Evolutionary conservation across 2,329 filamentous ascomycete genomes (phyloP).

Genomic region (Setomelanomma holmii): DNA sequence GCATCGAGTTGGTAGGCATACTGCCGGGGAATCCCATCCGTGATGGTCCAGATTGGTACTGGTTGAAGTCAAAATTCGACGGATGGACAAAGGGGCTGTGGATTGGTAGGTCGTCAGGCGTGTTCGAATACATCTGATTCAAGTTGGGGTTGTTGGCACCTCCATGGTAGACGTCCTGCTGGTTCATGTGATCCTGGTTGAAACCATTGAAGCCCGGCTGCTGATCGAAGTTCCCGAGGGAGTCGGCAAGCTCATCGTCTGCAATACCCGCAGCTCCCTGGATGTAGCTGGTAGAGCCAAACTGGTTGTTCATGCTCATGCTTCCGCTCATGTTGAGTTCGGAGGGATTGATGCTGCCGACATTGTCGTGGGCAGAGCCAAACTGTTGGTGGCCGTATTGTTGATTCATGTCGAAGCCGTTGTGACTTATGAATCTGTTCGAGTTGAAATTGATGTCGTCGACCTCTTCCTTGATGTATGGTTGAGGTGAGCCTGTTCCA

Average conservation of each 20-base stretch:
- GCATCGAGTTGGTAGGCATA: slow-evolving; percentile 43
- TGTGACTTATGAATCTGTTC: slow-evolving; percentile 57
- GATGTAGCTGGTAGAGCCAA: slow-evolving; percentile 72
- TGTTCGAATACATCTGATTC: slow-evolving; percentile 81
- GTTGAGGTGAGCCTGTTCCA: slow-evolving; percentile 61
- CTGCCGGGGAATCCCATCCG: slow-evolving; percentile 50
- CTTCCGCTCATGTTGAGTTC: slow-evolving; percentile 77
- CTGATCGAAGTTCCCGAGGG: slow-evolving; percentile 63
- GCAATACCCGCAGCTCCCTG: slow-evolving; percentile 79
- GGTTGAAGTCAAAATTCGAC: slow-evolving; percentile 73
- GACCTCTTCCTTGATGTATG: slow-evolving; percentile 73
- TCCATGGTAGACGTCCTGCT: slow-evolving; percentile 60
- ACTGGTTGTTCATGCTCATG: slow-evolving; percentile 62
- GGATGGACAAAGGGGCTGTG: slow-evolving; percentile 84
- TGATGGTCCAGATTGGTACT: slow-evolving; percentile 74
- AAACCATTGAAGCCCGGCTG: slow-evolving; percentile 57
- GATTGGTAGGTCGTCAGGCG: slow-evolving; percentile 88
- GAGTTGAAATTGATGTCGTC: slow-evolving; percentile 67
- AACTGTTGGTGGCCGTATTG: slow-evolving; percentile 58
- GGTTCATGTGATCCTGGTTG: slow-evolving; percentile 63
- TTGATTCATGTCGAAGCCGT: slow-evolving; percentile 60
- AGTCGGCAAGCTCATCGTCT: slow-evolving; percentile 87
- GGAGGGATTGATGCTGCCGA: slow-evolving; percentile 75
- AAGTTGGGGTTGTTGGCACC: slow-evolving; percentile 66
- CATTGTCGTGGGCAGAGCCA: slow-evolving; percentile 49